Percentiles rank a stretch among this genome's conserved stretches.
Conservation (phyloP, 768 basidiomycete species). For the Tulasnella sp. region DNA sequence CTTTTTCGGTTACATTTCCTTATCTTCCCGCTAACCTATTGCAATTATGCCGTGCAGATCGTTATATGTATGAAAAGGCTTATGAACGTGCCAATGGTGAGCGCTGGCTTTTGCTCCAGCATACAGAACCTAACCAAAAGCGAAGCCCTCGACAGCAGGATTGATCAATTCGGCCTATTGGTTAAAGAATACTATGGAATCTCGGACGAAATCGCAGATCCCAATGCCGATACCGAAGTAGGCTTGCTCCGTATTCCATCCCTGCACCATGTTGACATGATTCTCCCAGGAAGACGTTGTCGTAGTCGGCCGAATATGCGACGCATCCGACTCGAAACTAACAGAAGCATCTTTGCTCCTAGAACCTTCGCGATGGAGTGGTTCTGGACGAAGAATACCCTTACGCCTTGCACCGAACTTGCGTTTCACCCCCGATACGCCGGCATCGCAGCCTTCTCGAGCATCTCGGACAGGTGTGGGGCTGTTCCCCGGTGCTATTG, state of each 20-base stretch:
- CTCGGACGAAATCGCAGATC: slow-evolving; percentile 69
- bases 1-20: not conserved
- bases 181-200: slow-evolving; percentile 59
- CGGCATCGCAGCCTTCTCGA: not conserved
- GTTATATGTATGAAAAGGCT: slow-evolving; percentile 92
- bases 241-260: slow-evolving; percentile 15
- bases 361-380: slow-evolving; percentile 72
- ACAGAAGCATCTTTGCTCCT: slow-evolving; percentile 62
- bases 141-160: slow-evolving; percentile 68
- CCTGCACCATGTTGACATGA: too few species aligned
- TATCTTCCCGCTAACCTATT: not conserved
- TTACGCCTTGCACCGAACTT: slow-evolving; percentile 57
- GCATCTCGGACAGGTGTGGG: slow-evolving; percentile 42
- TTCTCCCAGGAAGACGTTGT: slow-evolving; percentile 44
- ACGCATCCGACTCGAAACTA: slow-evolving; percentile 62
- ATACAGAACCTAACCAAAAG: not conserved
- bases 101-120: slow-evolving; percentile 15
- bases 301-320: slow-evolving; percentile 60
- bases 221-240: slow-evolving; percentile 42
- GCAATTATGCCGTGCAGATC: slow-evolving; percentile 35
- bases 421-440: slow-evolving; percentile 47
- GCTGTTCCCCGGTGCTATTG: slow-evolving; percentile 80
- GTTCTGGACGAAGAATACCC: slow-evolving; percentile 53
- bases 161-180: slow-evolving; percentile 72
- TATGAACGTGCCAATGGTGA: slow-evolving; percentile 72